Evolutionary conservation across 2,329 filamentous ascomycete species (phyloP), one percentile per base, ranked within the genome.

Genomic region (Aureobasidium sp.): DNA sequence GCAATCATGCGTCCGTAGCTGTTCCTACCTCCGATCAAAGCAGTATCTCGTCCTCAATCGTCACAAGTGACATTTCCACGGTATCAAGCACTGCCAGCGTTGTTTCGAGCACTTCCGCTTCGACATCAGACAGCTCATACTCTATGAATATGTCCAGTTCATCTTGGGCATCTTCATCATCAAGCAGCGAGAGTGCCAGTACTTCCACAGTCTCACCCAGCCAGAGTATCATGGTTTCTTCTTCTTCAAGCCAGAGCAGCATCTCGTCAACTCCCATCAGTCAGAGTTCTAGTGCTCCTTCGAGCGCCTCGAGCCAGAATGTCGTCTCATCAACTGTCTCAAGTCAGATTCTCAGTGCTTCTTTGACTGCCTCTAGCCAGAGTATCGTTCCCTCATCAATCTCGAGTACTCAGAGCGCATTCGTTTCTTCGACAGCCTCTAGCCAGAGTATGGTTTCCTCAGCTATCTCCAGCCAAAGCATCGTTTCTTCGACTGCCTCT

Each of bases 81-180:
- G 45, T 23, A 23, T 53, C 59, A 5, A 62, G 25, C 25, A 33
- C 16, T 7, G 4, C 31, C 55, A 58, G 38, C 16, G n/a, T 33
- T 20, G 4, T 20, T 27, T 58, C 40, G 40, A 43, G 16, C n/a
- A 33, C 29, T 38, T n/a, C 3, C 6, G 36, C 59, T 20, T 50
- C 31, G 29, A 18, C 56, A 16, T 53, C 59, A 23, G 47, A 36
- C 23, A 62, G 59, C 33, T 50, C 58, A 13, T 47, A 45, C 56
- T 60, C 56, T 23, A 43, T n/a, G 36, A 43, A 43, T 1, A 50
- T 50, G 56, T n/a, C 56, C 38, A 60, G 56, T 42, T 40, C 55
- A 16, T 45, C 55, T 20, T 59, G 55, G 55, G 55, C 40, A 16
- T 40, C 55, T 16, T 59, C 42, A 18, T 31, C 55, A n/a, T 59